Evolutionary conservation across 345 rosid species (phyloP), one percentile per base, ranked within the genome.

Genomic region (Erucastrum elatum): DNA sequence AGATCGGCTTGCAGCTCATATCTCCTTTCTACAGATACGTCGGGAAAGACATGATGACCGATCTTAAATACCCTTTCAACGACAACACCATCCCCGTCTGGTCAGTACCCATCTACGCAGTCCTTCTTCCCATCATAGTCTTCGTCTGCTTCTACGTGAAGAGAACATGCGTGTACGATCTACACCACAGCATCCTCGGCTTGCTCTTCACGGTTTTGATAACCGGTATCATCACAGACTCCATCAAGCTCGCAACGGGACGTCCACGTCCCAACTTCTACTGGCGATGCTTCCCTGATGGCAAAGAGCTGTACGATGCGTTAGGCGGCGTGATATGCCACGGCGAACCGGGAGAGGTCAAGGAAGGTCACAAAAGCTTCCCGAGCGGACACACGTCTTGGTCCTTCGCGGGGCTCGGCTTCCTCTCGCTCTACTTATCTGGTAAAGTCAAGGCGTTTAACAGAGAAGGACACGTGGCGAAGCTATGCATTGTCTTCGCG

Each of bases 251-350:
- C 59, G 92, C 94, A 1, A 89, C 90, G 1, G 97, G 98, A 33
- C 80, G 96, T 3, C 98, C 97, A 10, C 87, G 98, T 31, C 98
- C 98, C 12, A 87, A 94, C 85, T 94, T 91, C 87, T 94, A 88
- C 75, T 94, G 97, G 96, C 96, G 98, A 37, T 92, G 98, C 83
- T 94, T 94, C 82, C 98, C 97, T 5, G 96, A 94, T 34, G 98
- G 97, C 51, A 85, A 83, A 61, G 97, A 87, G 74, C 82, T 81
- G 0, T 90, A 74, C 30, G 90, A 91, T 77, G 77, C 49, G 0
- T 76, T 77, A 81, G 97, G 97, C 62, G 86, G 86, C 25, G 98
- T 88, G 46, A 15, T 91, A 3, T 94, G 98, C 53, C 94, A 91
- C 49, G 98, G 97, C 0, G 73, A 83, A 34, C 46, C 26, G 1